Evolutionary conservation across 768 basidiomycete genomes (phyloP), one percentile per base, ranked within the genome.

Genomic region (Trametes sanguinea): DNA sequence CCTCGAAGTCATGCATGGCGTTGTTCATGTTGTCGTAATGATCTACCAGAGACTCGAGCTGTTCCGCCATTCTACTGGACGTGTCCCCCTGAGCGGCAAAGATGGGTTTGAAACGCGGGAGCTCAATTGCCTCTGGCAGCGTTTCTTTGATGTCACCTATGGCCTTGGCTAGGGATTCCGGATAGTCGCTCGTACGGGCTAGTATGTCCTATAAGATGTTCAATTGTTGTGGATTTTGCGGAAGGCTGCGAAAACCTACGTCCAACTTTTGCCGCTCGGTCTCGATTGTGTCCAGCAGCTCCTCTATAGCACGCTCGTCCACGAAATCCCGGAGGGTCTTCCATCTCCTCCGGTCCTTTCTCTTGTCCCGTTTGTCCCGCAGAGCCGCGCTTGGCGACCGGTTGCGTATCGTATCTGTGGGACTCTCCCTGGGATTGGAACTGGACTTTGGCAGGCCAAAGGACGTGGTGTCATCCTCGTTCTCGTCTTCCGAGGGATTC

Each of bases 241-340:
- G 22, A 22, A 22, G 22, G 22, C 22, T 22, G 22, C 22, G 16
- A 27, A 45, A 11, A 76, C 86, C 57, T 63, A 90, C 91, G 60
- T 94, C 91, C 40, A 94, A 75, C 33, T 78, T 77, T 63, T 76
- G 79, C 51, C 90, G 78, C 57, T 92, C 89, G 57, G 76, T 80
- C 67, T 94, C 92, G 51, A 94, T 83, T 1, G 78, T 79, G 56
- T 94, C 92, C 48, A 89, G 70, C 17, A 85, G 80, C 63, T 90
- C 88, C 55, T 94, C 92, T 40, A 94, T 86, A 6, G 85, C 88
- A 33, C 85, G 81, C 66, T 94, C 92, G 67, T 93, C 90, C 39
- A 93, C 89, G 72, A 94, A 94, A 70, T 94, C 91, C 37, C 92
- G 83, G 37, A 94, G 70, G 0, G 88, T 90, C 78, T 92, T 94